These are phyloP conservation scores for Flaveria linearis DNA, from an alignment of 129 eudicot genomes.

Conservation along the genomic window DNA sequence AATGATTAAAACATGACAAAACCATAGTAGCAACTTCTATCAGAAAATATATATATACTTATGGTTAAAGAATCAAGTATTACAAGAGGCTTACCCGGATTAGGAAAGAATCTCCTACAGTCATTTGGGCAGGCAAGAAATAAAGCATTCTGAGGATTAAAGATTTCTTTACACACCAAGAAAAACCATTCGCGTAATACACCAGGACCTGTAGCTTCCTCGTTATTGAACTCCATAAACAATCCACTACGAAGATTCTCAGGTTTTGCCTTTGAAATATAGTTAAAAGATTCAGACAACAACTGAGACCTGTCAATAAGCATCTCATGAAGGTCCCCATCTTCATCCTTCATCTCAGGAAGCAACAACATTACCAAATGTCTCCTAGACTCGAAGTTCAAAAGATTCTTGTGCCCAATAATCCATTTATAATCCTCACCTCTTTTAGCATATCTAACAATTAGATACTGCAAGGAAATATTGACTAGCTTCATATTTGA, in stretches of 20 bases:
- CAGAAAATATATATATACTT: not conserved
- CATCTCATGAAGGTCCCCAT: constrained; percentile 82
- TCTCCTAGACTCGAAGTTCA: constrained; percentile 73
- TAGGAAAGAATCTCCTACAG: constrained; percentile 86
- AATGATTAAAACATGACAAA: not conserved
- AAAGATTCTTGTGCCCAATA: constrained; percentile 54
- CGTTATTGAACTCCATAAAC: constrained; percentile 78
- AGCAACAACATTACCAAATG: constrained; percentile 78
- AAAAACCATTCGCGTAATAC: constrained; percentile 93
- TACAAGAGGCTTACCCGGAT: constrained; percentile 59
- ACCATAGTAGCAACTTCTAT: not conserved
- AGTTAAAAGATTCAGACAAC: constrained; percentile 78
- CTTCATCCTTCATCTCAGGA: constrained; percentile 71
- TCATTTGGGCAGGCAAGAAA: constrained; percentile 88
- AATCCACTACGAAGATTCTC: constrained; percentile 59
- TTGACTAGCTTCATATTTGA: constrained; percentile 43
- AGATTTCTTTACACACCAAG: constrained; percentile 83
- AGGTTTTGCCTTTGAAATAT: constrained; percentile 54
- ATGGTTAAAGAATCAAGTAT: not conserved
- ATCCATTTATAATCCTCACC: constrained; percentile 66
- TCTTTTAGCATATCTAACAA: constrained; percentile 57
- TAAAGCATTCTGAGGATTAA: constrained; percentile 80
- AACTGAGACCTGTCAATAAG: constrained; percentile 79
- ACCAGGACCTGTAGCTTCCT: constrained; percentile 98
- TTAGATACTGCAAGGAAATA: constrained; percentile 49